Evolutionary conservation across 2,329 filamentous ascomycete genomes (phyloP).

Genomic region (Cercospora sp.): DNA sequence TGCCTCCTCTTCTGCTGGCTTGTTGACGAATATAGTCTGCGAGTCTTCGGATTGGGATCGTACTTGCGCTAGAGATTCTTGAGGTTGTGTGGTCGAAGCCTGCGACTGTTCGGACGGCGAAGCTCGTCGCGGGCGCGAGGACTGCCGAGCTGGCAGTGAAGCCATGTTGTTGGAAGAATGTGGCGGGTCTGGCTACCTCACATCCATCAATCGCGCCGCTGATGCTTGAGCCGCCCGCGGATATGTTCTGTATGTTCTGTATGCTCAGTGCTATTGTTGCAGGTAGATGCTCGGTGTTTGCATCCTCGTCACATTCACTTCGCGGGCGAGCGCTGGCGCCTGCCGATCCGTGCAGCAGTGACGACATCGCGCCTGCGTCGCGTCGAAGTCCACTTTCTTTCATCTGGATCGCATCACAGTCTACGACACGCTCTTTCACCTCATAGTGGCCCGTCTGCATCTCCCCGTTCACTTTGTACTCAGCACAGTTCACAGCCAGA

Average conservation of each 20-base stretch:
- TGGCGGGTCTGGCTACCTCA: not conserved
- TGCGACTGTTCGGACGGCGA: conserved; percentile 25
- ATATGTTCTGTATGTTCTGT: not conserved
- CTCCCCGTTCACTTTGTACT: not conserved
- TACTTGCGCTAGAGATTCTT: conserved; percentile 23
- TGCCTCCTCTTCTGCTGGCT: conserved; percentile 26
- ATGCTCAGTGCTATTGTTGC: not conserved
- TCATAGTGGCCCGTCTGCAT: not conserved
- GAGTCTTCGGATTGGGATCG: conserved; percentile 48
- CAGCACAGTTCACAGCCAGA: not conserved
- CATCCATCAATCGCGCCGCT: not conserved
- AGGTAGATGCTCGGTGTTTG: not conserved
- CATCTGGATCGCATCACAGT: not conserved
- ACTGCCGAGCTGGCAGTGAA: conserved; percentile 43
- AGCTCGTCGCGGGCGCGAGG: conserved; percentile 26
- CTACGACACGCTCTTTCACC: not conserved
- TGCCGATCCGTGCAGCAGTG: conserved; percentile 6
- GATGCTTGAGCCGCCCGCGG: not conserved
- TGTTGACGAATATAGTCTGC: conserved; percentile 49
- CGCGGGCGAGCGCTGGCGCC: conserved; percentile 2
- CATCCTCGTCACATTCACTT: conserved; percentile 14
- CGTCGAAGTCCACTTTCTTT: conserved; percentile 10
- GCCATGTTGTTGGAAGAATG: conserved; percentile 39
- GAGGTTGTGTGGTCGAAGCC: conserved; percentile 19
- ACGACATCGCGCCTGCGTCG: conserved; percentile 3